Evolutionary conservation across 2,329 filamentous ascomycete genomes (phyloP).

Genomic region (Trichophyton mentagrophytes): DNA sequence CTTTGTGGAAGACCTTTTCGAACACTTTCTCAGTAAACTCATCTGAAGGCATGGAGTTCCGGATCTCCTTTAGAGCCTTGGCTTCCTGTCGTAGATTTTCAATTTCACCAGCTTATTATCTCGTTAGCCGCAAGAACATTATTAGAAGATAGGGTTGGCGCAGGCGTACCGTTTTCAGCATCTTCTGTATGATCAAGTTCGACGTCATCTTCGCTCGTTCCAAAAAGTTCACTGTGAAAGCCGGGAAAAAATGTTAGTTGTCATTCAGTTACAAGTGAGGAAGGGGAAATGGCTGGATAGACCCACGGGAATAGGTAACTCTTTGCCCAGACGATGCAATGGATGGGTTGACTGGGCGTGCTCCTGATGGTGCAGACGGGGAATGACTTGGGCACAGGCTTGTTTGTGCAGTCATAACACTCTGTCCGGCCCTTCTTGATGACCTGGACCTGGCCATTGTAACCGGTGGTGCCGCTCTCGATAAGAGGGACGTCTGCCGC

Average conservation of each 20-base stretch:
- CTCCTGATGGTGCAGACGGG: slow-evolving; percentile 95
- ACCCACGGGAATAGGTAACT: slow-evolving; percentile 72
- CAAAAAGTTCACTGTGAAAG: slow-evolving; percentile 63
- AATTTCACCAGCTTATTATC: slow-evolving; percentile 57
- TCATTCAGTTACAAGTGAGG: slow-evolving; percentile 17
- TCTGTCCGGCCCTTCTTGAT: slow-evolving; percentile 81
- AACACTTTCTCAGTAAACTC: slow-evolving; percentile 73
- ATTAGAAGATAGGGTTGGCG: neutral
- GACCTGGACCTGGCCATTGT: slow-evolving; percentile 93
- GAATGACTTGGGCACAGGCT: slow-evolving; percentile 82
- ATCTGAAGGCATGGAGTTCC: slow-evolving; percentile 63
- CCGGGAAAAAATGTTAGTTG: neutral
- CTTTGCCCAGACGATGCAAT: slow-evolving; percentile 98
- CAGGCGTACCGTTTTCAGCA: slow-evolving; percentile 55
- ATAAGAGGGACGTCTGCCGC: slow-evolving; percentile 81
- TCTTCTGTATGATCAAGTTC: slow-evolving; percentile 69
- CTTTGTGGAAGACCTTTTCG: slow-evolving; percentile 79
- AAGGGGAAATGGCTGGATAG: neutral
- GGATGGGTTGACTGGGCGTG: slow-evolving; percentile 89
- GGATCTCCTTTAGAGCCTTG: slow-evolving; percentile 68
- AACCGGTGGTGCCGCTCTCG: slow-evolving; percentile 93
- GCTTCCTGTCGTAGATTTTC: slow-evolving; percentile 75
- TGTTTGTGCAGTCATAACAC: slow-evolving; percentile 89
- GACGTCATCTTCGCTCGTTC: slow-evolving; percentile 74
- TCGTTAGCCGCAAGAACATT: neutral